A percentile compares a stretch with the other conserved stretches of the same genome.
These are phyloP conservation scores for Sphaerostilbella broomeana DNA, from an alignment of 2,329 filamentous ascomycete species.

Conservation along the genomic window DNA sequence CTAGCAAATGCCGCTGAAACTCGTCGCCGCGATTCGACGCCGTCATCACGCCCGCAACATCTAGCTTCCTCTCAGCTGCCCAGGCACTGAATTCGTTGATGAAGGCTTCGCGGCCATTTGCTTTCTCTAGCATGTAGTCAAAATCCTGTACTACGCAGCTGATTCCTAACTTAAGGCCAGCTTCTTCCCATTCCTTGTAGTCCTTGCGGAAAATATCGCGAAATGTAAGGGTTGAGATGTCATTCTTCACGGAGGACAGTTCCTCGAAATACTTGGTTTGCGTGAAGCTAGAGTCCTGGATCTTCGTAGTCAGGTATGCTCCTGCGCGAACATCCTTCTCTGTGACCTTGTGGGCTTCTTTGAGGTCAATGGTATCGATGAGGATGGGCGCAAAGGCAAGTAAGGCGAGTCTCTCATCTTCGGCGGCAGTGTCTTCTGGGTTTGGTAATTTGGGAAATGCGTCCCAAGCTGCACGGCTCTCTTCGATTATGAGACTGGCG, in stretches of 20 bases:
- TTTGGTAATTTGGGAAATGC: slow-evolving; percentile 29
- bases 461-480: slow-evolving; percentile 54
- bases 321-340: slow-evolving; percentile 53
- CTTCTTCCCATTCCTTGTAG: slow-evolving; percentile 71
- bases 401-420: slow-evolving; percentile 56
- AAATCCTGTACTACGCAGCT: slow-evolving; percentile 59
- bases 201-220: slow-evolving; percentile 71
- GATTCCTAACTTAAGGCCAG: slow-evolving; percentile 55
- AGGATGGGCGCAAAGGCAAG: slow-evolving; percentile 65
- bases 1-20: slow-evolving; percentile 60
- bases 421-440: slow-evolving; percentile 21
- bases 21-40: slow-evolving; percentile 46
- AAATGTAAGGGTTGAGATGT: slow-evolving; percentile 55
- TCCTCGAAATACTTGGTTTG: slow-evolving; percentile 50
- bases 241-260: slow-evolving; percentile 58
- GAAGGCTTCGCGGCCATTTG: slow-evolving; percentile 40
- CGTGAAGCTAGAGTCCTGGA: slow-evolving; percentile 40
- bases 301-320: slow-evolving; percentile 48
- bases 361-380: slow-evolving; percentile 64
- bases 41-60: slow-evolving; percentile 63
- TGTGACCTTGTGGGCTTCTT: slow-evolving; percentile 57
- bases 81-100: slow-evolving; percentile 45
- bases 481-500: slow-evolving; percentile 59
- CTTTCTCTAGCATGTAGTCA: slow-evolving; percentile 50
- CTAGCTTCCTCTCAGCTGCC: slow-evolving; percentile 50